These are phyloP conservation scores for Emiliania huxleyi DNA, from an alignment of 78 protist genomes.

Conservation along the genomic window DNA sequence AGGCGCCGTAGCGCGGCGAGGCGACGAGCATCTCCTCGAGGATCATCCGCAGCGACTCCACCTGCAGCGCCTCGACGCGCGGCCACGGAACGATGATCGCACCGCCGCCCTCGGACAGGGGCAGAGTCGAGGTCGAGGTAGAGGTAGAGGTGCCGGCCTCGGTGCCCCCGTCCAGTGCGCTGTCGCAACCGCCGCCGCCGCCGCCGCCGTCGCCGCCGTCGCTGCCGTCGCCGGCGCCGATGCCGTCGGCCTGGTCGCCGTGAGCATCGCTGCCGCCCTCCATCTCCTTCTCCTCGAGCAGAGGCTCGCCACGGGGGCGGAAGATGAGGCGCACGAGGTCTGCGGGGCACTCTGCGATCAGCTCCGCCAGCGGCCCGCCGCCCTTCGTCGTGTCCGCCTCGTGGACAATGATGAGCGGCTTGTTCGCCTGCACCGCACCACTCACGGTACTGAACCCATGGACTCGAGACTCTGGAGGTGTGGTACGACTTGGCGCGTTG, in stretches of 20 bases:
- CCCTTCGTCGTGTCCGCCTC: not conserved
- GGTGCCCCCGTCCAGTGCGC: no score
- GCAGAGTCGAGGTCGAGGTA: no score
- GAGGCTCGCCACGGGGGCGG: no score
- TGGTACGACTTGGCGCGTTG: no score
- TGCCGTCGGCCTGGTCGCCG: not conserved
- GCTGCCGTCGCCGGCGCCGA: not conserved
- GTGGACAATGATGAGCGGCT: not conserved
- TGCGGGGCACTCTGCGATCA: not conserved
- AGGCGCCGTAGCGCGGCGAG: not conserved
- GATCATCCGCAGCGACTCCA: not conserved
- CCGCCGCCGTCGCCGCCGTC: no score
- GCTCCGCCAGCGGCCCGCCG: not conserved
- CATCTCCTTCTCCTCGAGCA: not conserved
- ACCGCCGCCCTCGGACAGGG: no score
- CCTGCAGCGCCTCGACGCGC: not conserved
- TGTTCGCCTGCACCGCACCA: not conserved
- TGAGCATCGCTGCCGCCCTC: not conserved
- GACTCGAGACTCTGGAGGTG: no score
- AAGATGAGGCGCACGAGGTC: not conserved
- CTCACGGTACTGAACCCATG: no score
- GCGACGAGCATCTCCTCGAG: not conserved
- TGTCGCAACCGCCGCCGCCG: no score
- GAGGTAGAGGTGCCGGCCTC: no score
- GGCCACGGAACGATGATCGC: not conserved